Evolutionary conservation across 371 early-diverging fungal species (phyloP).

Genomic region (Apophysomyces elegans): DNA sequence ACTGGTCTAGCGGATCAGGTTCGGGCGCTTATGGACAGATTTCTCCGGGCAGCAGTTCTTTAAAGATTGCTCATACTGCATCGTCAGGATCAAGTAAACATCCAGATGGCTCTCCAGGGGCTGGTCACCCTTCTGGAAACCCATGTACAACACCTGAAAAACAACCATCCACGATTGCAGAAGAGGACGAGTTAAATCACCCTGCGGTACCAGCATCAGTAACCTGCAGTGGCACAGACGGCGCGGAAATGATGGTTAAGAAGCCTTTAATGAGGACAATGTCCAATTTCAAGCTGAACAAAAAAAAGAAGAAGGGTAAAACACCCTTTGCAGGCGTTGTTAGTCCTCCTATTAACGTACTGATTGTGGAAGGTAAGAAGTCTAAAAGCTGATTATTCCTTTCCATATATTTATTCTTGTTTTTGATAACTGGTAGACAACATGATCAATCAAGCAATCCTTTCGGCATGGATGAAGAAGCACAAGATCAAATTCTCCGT

Average conservation of each 20-base stretch:
- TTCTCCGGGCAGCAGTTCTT: not conserved
- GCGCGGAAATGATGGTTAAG: slow-evolving; percentile 14
- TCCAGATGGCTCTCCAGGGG: not conserved
- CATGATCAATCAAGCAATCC: slow-evolving; percentile 75
- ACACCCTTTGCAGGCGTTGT: slow-evolving; percentile 39
- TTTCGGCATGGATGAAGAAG: slow-evolving; percentile 76
- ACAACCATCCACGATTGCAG: not conserved
- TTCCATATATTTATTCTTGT: not conserved
- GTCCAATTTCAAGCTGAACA: slow-evolving; percentile 41
- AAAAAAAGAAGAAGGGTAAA: slow-evolving; percentile 40
- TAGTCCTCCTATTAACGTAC: slow-evolving; percentile 74
- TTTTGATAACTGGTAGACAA: slow-evolving; percentile 56
- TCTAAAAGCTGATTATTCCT: not conserved
- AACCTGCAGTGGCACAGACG: slow-evolving; percentile 1
- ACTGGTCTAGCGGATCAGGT: not conserved
- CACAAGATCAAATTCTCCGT: slow-evolving; percentile 73
- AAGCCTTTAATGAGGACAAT: slow-evolving; percentile 10
- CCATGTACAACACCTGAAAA: not conserved
- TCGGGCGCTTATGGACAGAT: not conserved
- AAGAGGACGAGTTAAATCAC: not conserved
- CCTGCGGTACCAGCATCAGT: not conserved
- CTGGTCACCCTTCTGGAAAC: not conserved
- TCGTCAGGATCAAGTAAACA: not conserved
- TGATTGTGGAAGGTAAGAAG: slow-evolving; percentile 80
- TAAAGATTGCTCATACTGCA: not conserved